Percentiles rank a stretch among this genome's conserved stretches.
These are phyloP conservation scores for Pestalotiopsis sp. DNA, from an alignment of 2,329 filamentous ascomycete genomes.

Conservation along the genomic window DNA sequence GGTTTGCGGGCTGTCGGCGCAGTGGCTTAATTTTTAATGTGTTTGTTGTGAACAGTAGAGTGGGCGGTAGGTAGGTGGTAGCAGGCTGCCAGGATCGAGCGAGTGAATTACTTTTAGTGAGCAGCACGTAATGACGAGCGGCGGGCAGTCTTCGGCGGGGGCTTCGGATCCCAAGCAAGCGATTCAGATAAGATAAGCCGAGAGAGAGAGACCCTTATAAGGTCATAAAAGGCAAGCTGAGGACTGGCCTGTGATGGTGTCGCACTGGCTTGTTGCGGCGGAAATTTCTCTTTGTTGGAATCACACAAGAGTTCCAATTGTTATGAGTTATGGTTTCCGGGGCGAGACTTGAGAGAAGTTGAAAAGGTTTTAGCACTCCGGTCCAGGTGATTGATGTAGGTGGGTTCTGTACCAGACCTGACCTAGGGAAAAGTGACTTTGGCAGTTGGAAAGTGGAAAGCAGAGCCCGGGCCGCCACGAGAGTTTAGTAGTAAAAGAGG, in stretches of 20 bases:
- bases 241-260: background rate
- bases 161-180: background rate
- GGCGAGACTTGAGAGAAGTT: background rate
- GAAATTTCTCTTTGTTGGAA: background rate
- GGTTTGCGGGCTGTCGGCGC: background rate
- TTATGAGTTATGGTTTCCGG: background rate
- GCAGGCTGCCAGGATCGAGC: slow-evolving; percentile 1
- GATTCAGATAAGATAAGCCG: slow-evolving; percentile 8
- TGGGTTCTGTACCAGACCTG: background rate
- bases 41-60: background rate
- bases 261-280: background rate
- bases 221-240: background rate
- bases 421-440: background rate
- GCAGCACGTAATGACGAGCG: background rate
- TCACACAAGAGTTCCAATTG: background rate
- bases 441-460: background rate
- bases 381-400: background rate
- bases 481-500: slow-evolving; percentile 5
- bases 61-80: background rate
- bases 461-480: background rate
- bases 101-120: slow-evolving; percentile 1
- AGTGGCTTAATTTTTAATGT: background rate
- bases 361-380: background rate
- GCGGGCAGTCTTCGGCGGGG: background rate
- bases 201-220: background rate